phyloP scores from a whole-genome alignment of 2,329 filamentous ascomycete genomes.

The Trichoderma endophyticum region DNA sequence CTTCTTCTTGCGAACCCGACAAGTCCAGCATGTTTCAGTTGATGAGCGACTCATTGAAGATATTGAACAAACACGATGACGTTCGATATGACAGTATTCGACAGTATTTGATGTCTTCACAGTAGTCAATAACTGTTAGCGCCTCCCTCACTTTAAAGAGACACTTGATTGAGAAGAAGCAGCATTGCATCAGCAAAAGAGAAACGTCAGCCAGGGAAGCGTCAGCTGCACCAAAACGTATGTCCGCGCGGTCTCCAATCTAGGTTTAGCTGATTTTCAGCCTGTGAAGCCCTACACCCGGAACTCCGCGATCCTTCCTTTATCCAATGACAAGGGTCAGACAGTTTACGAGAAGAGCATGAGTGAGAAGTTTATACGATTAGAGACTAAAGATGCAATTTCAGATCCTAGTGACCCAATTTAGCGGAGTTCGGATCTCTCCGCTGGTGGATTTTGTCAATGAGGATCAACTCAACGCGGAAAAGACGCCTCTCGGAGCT shows the following conservation, averaged over 20 bases:
- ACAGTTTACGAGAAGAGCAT: neutral
- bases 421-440: neutral
- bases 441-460: neutral
- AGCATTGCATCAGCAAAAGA: neutral
- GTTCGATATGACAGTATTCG: neutral
- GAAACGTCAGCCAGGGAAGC: neutral
- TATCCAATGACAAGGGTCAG: neutral
- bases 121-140: neutral
- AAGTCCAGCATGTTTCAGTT: constrained; percentile 45
- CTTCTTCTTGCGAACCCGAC: constrained; percentile 52
- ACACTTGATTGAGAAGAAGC: neutral
- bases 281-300: neutral
- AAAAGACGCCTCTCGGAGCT: neutral
- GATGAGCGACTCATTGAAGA: neutral
- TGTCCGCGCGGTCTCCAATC: constrained; percentile 7
- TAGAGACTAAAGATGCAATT: neutral
- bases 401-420: neutral
- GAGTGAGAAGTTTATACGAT: neutral
- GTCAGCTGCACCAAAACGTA: neutral
- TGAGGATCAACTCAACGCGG: neutral
- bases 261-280: neutral
- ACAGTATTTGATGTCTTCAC: neutral
- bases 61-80: too few relatives aligned
- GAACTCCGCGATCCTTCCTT: neutral
- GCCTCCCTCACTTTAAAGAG: neutral